These are phyloP conservation scores for Fraxinus platypoda DNA, from an alignment of 305 asterid genomes.

Conservation along the genomic window DNA sequence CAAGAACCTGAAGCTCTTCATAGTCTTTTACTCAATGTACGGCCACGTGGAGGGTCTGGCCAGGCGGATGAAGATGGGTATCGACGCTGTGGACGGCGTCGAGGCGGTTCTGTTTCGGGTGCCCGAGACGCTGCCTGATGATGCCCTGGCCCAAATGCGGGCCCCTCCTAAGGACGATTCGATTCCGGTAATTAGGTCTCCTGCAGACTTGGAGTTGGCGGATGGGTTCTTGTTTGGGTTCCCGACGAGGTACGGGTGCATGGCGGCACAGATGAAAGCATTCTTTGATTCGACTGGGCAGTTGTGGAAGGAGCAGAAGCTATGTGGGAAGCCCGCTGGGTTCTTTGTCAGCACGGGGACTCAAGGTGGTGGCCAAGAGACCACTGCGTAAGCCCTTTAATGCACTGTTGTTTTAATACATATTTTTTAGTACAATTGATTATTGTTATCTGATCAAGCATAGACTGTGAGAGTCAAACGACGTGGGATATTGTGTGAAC, in stretches of 20 bases:
- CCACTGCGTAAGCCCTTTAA: conserved; percentile 67
- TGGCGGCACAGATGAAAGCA: conserved; percentile 93
- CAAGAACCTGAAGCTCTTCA: conserved; percentile 47
- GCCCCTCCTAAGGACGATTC: conserved; percentile 71
- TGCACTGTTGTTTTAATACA: neutral
- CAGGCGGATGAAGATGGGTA: conserved; percentile 68
- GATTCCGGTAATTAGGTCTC: conserved; percentile 55
- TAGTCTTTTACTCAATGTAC: conserved; percentile 86
- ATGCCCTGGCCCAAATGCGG: conserved; percentile 59
- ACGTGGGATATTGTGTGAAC: neutral
- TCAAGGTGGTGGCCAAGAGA: conserved; percentile 94
- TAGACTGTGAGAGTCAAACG: neutral
- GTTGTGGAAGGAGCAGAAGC: conserved; percentile 75
- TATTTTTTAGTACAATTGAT: conserved; percentile 13
- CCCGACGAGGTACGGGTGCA: conserved; percentile 77
- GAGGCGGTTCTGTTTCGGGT: conserved; percentile 68
- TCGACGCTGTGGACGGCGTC: conserved; percentile 56
- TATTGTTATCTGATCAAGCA: neutral
- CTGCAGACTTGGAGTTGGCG: conserved; percentile 48
- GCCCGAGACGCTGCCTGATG: conserved; percentile 69
- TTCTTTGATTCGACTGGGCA: conserved; percentile 79
- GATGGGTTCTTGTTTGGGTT: conserved; percentile 82
- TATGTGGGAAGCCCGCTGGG: conserved; percentile 85
- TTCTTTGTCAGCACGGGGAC: conserved; percentile 87
- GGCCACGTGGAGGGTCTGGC: conserved; percentile 89